Evolutionary conservation across 495 filamentous ascomycete species (phyloP).

Genomic region (Aspergillus taichungensis): DNA sequence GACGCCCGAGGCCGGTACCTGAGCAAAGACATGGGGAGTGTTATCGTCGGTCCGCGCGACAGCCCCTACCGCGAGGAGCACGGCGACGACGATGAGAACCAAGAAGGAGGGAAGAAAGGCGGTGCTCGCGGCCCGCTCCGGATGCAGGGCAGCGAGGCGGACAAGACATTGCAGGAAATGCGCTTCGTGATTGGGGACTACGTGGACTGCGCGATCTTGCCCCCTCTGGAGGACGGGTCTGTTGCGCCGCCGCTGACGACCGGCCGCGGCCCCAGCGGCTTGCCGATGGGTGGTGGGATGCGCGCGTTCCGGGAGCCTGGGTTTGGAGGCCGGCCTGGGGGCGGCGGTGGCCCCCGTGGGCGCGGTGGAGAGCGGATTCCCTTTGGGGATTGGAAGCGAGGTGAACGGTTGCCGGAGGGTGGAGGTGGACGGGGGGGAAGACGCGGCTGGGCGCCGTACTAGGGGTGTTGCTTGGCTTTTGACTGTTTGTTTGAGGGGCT

Average conservation of each 20-base stretch:
- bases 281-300: constrained; percentile 29
- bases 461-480: background rate
- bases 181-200: constrained; percentile 86
- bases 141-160: constrained; percentile 46
- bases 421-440: constrained; percentile 24
- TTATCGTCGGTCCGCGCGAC: constrained; percentile 52
- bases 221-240: constrained; percentile 64
- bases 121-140: constrained; percentile 15
- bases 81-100: constrained; percentile 33
- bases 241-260: constrained; percentile 49
- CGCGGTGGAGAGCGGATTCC: constrained; percentile 25
- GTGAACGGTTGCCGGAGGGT: constrained; percentile 34
- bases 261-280: constrained; percentile 17
- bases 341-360: constrained; percentile 23
- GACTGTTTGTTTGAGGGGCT: background rate
- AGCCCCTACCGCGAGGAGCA: constrained; percentile 35
- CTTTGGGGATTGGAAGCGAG: constrained; percentile 36
- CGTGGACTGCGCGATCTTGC: constrained; percentile 69
- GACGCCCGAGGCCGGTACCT: constrained; percentile 53
- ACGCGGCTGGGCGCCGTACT: constrained; percentile 37
- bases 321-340: constrained; percentile 23
- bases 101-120: constrained; percentile 2
- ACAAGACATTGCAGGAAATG: constrained; percentile 64
- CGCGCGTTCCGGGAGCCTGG: constrained; percentile 42
- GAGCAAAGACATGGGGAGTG: constrained; percentile 68